Evolutionary conservation across 331 rosid species (phyloP), one percentile per base, ranked within the genome.

Genomic region (Rhamnella rubrinervis): DNA sequence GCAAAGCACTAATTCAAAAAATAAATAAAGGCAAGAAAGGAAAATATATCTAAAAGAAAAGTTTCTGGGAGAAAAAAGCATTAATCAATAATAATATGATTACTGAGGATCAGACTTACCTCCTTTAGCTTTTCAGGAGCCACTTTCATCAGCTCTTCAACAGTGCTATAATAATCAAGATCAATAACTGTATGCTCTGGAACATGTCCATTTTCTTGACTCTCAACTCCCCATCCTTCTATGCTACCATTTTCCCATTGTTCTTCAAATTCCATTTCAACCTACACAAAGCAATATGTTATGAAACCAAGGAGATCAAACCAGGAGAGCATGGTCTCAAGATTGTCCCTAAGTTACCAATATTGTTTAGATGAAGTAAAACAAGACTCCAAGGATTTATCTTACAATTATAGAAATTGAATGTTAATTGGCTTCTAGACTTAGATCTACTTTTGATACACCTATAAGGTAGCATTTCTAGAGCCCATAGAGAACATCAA

Each of bases 101-200:
- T 37, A 13, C 8, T 10, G 71, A 11, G 58, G 35, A 49, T 39
- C 52, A 28, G 51, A 57, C 58, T 68, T 84, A 88, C 98, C 92
- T 93, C 97, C 80, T 90, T 93, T 74, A 93, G 82, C 84, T 84
- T 93, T 81, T 90, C 97, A 53, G 96, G 95, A 59, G 92, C 98
- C 38, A 90, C 82, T 87, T 90, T 97, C 57, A 84, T 63, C 75
- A 93, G 73, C 82, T 90, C 98, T 52, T 93, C 98, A 71, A 93
- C 81, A 28, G 96, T 79, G 85, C 88, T 84, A 73, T 84, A 90
- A 84, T 85, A 93, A 78, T 93, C 92, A 78, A 93, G 97, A 85
- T 90, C 97, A 63, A 93, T 84, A 57, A 84, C 70, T 67, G 83
- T 59, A 65, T 76, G 86, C 76, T 81, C 75, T 71, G 84, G 71